Evolutionary conservation across 1,284 basidiomycete species (phyloP), one percentile per base, ranked within the genome.

Genomic region (Tausonia pullulans): DNA sequence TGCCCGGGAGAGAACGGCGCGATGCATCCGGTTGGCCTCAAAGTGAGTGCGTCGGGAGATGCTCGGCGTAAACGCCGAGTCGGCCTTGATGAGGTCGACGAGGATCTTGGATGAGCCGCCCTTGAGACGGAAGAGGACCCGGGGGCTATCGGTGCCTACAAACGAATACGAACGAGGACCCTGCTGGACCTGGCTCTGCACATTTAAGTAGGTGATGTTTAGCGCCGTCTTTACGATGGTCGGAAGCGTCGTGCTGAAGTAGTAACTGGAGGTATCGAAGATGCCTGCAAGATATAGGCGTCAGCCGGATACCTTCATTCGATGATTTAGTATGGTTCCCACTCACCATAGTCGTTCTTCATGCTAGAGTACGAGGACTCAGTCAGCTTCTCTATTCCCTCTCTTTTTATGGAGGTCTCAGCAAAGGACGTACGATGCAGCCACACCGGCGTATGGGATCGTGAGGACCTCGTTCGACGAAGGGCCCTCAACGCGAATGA

Each of bases 101-200:
- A 78, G 75, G 49, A 86, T 68, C 13, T 74, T 66, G 3, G 82
- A 78, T 0, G 84, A 81, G 16, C 84, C 84, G 65, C 84, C 84
- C 4, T 76, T 78, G 58, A 82, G 76, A 49, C 81, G 79, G 16
- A 53, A 59, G 44, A 61, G 4, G 49, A 68, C 41, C 3, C 40
- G n/a, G 13, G 66, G 69, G 41, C 43, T 61, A 43, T 65, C 62
- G 41, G 27, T 27, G 27, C 27, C 27, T 27, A 27, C 27, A 27
- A 27, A 27, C 27, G 27, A 27, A 27, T 27, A 27, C 27, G 27
- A 27, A 27, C 27, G 27, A 2, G 27, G 27, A 27, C 27, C 27
- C 27, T 27, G 27, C 27, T 27, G 27, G 27, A 27, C 27, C 27
- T 27, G 27, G 27, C 27, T 27, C 27, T 27, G 27, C 27, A 27